phyloP scores from a whole-genome alignment of 139 green algal genomes.

The Volvox reticuliferus region DNA sequence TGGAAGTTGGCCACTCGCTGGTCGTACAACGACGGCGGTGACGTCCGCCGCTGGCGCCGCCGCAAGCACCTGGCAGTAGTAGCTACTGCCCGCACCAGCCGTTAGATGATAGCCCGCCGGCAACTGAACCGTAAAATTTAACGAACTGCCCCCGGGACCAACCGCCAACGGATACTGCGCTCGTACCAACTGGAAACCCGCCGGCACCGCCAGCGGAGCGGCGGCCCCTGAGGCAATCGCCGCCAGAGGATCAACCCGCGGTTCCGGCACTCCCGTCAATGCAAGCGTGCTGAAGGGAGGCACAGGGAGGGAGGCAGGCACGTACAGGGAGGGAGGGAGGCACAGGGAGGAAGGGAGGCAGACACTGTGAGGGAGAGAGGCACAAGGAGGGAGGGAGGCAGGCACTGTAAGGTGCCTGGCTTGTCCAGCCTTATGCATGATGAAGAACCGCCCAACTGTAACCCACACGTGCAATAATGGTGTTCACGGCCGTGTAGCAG shows the following conservation, averaged over 20 bases:
- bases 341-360: no score
- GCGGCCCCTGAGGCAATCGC: neutral
- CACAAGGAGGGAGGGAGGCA: no score
- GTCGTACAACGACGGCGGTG: constrained; percentile 17
- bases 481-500: no score
- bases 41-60: neutral
- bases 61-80: constrained; percentile 41
- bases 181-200: constrained; percentile 55
- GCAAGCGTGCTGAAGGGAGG: constrained; percentile 79
- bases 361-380: no score
- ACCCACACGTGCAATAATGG: no score
- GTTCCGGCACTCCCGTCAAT: constrained; percentile 66
- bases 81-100: constrained; percentile 66
- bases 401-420: no score
- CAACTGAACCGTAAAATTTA: constrained; percentile 64
- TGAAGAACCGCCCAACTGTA: no score
- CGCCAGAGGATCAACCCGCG: constrained; percentile 55
- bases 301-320: no score
- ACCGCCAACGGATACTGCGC: constrained; percentile 24
- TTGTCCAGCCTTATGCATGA: no score
- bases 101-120: constrained; percentile 76
- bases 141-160: neutral
- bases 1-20: constrained; percentile 15
- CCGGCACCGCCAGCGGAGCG: neutral
- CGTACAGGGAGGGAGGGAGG: no score